A percentile compares a stretch with the other conserved stretches of the same genome.
Evolutionary conservation across 441 rosid genomes (phyloP).

Genomic region (Pelargonium cotyledonis): DNA sequence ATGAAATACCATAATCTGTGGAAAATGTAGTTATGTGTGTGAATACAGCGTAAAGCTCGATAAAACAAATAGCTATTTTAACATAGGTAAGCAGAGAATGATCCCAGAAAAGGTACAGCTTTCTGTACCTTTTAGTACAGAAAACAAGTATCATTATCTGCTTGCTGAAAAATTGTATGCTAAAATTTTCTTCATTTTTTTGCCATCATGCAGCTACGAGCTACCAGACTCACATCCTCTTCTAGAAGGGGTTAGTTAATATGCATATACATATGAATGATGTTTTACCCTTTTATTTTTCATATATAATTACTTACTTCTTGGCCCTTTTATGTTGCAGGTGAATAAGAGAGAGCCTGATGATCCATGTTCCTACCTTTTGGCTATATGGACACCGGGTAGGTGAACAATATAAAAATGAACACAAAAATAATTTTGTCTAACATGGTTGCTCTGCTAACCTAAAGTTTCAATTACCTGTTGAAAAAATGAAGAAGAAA

Average conservation of each 20-base stretch:
- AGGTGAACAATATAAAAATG: constrained; percentile 15
- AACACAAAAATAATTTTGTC: neutral
- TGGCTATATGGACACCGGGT: constrained; percentile 99
- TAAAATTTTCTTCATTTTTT: neutral
- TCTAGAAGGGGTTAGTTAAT: constrained; percentile 55
- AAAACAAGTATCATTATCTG: neutral
- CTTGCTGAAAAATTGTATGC: neutral
- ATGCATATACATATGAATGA: constrained; percentile 9
- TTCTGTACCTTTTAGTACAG: neutral
- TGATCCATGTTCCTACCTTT: constrained; percentile 93
- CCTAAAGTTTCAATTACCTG: neutral
- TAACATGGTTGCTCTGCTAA: neutral
- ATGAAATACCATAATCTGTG: neutral
- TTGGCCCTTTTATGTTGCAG: constrained; percentile 31
- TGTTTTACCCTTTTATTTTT: constrained; percentile 1
- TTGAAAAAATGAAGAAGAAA: too few relatives aligned
- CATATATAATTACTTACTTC: neutral
- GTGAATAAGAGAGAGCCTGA: constrained; percentile 78
- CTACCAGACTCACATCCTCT: constrained; percentile 92
- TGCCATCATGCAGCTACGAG: constrained; percentile 63
- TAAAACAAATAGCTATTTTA: neutral
- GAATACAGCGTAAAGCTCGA: neutral
- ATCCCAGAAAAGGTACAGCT: neutral
- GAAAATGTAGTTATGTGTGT: neutral
- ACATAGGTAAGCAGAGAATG: neutral